A percentile compares a stretch with the other conserved stretches of the same genome.
Evolutionary conservation across 768 basidiomycete genomes (phyloP).

Genomic region (Suillus subluteus): DNA sequence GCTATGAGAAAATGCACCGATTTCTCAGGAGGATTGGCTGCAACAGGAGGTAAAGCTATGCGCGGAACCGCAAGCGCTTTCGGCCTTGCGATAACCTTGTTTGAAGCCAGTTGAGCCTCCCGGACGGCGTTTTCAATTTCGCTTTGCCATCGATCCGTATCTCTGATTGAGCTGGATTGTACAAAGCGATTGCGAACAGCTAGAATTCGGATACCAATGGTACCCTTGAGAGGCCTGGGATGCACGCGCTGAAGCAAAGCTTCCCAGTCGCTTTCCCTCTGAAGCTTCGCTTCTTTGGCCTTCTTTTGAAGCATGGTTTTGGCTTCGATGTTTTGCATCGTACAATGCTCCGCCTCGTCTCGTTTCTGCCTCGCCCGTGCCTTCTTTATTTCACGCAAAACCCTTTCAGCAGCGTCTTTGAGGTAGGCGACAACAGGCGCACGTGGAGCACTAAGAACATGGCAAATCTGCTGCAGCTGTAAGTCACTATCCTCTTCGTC

Average conservation of each 20-base stretch:
- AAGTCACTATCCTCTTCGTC: constrained; percentile 47
- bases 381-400: constrained; percentile 47
- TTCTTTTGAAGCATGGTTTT: constrained; percentile 62
- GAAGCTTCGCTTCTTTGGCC: constrained; percentile 60
- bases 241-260: constrained; percentile 56
- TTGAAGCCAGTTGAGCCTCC: constrained; percentile 55
- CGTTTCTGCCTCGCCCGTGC: constrained; percentile 39
- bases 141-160: constrained; percentile 62
- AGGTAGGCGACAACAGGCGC: constrained; percentile 52
- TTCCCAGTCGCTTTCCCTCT: constrained; percentile 71
- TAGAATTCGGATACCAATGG: constrained; percentile 53
- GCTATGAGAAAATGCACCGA: constrained; percentile 54
- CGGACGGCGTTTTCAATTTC: constrained; percentile 59
- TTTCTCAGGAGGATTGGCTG: constrained; percentile 51
- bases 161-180: constrained; percentile 54
- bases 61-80: constrained; percentile 19
- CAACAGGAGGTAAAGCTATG: constrained; percentile 40
- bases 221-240: constrained; percentile 52
- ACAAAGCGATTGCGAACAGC: constrained; percentile 60
- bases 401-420: constrained; percentile 40
- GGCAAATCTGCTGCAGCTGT: constrained; percentile 50
- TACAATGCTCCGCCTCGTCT: constrained; percentile 30
- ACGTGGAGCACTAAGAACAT: constrained; percentile 59
- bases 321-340: constrained; percentile 44
- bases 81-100: constrained; percentile 44